Evolutionary conservation across 768 basidiomycete genomes (phyloP), one percentile per base, ranked within the genome.

Genomic region (Tylopilus subfusipes): DNA sequence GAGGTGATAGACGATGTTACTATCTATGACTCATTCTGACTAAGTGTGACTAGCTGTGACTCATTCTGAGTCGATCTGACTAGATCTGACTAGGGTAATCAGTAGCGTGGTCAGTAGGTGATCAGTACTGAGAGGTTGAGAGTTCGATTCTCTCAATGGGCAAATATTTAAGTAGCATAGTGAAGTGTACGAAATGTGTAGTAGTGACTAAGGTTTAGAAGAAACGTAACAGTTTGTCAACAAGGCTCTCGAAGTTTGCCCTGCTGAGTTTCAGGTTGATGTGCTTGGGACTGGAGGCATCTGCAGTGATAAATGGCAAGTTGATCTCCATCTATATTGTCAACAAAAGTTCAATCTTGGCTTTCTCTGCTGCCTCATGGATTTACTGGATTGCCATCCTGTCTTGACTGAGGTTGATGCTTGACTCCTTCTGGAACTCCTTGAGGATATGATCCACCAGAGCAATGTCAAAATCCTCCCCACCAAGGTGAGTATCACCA

Each of bases 281-380:
- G 74, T 99, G 97, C 76, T 95, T 95, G 49, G 97, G 92, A 12
- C 96, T 97, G 6, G 85, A 82, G 8, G 91, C 92, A 66, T 94
- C 93, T 22, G 93, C 93, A 44, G 95, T 95, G 76, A 99, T 96
- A 82, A 98, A 99, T 3, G 97, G 97, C 62, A 98, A 72, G 73
- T 96, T 98, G 76, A 98, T 84, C 71, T 99, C 97, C 27, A 96
- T 99, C 71, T 98, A 91, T 0, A 89, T 78, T 2, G 95, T 91
- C 12, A 91, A 94, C 12, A 94, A 97, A 22, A 99, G 78, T 69
- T 98, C 96, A 48, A 97, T 95, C 84, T 99, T 99, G 61, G 97
- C 97, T 80, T 98, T 98, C 81, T 99, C 97, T 14, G 96, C 93
- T n/a, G 97, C 97, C 73, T 99, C 97, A 63, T 97, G 93, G 58